A percentile compares a stretch with the other conserved stretches of the same genome.
Evolutionary conservation across 192 early-diverging fungal genomes (phyloP).

Genomic region (Podila horticola): DNA sequence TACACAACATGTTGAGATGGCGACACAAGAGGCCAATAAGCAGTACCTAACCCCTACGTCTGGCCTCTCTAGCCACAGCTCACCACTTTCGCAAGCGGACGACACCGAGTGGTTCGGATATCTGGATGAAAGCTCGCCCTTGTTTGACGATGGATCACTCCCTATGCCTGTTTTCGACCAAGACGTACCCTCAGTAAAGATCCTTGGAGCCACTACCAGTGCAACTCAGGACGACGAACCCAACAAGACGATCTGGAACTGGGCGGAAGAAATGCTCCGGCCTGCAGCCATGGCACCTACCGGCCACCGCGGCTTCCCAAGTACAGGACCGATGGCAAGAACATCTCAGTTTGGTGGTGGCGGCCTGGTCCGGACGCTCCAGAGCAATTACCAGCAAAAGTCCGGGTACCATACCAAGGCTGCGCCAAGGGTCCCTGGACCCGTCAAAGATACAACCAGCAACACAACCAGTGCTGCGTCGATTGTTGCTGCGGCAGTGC

Average conservation of each 20-base stretch:
- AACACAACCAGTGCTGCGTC: not conserved
- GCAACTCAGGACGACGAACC: not conserved
- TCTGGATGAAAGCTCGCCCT: not conserved
- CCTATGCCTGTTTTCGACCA: not conserved
- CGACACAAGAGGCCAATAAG: not conserved
- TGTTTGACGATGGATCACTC: not conserved
- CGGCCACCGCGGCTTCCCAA: constrained; percentile 17
- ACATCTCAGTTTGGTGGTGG: constrained; percentile 2
- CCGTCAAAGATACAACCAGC: not conserved
- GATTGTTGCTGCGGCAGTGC: constrained; percentile 1
- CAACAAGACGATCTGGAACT: constrained; percentile 8
- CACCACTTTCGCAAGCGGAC: not conserved
- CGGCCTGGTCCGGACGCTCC: constrained; percentile 13
- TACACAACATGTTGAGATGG: too few species aligned
- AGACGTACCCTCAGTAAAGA: not conserved
- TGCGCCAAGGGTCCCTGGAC: not conserved
- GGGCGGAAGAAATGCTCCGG: constrained; percentile 20
- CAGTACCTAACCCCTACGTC: not conserved
- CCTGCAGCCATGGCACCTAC: constrained; percentile 9
- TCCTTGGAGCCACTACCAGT: not conserved
- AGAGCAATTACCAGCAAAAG: constrained; percentile 9
- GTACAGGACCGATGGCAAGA: constrained; percentile 6
- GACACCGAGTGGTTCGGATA: not conserved
- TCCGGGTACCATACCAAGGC: constrained; percentile 23
- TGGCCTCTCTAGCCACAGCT: not conserved